Conservation (phyloP, 1,284 basidiomycete species). For the Tilletia indica region DNA sequence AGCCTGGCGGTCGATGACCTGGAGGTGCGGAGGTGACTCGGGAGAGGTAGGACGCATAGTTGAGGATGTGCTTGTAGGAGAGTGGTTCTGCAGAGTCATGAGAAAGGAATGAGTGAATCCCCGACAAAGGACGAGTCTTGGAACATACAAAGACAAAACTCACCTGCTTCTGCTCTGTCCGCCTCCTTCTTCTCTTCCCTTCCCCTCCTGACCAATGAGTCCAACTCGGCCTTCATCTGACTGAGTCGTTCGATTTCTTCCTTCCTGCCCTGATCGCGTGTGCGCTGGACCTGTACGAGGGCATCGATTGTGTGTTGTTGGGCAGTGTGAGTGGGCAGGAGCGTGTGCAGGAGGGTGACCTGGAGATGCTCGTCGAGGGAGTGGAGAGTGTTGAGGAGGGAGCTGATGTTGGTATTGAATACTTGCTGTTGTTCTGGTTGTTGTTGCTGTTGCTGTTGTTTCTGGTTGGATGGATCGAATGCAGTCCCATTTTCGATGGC, state of each 20-base stretch:
- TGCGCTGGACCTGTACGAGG: slow-evolving; percentile 4
- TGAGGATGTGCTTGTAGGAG: slow-evolving; percentile 7
- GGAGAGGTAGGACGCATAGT: slow-evolving; percentile 14
- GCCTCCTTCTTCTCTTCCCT: background rate
- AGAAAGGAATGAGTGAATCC: background rate
- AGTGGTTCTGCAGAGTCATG: background rate
- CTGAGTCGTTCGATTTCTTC: background rate
- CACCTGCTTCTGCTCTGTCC: slow-evolving; percentile 2
- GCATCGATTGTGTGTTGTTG: slow-evolving; percentile 16
- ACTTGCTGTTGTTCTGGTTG: background rate
- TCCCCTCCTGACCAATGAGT: background rate
- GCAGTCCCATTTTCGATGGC: slow-evolving; percentile 9
- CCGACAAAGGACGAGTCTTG: background rate
- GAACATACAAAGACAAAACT: background rate
- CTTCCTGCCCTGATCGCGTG: background rate
- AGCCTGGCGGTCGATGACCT: background rate
- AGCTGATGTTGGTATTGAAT: background rate
- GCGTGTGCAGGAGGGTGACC: background rate
- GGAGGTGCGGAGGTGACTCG: slow-evolving; percentile 14
- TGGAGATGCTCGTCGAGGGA: background rate
- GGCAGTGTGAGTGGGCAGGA: background rate
- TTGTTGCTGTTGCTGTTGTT: slow-evolving; percentile 2
- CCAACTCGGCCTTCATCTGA: background rate
- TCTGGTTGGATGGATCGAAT: background rate
- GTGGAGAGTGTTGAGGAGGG: background rate